These are phyloP conservation scores for Pythium rishiriense DNA, from an alignment of 352 stramenopile species.

Conservation along the genomic window DNA sequence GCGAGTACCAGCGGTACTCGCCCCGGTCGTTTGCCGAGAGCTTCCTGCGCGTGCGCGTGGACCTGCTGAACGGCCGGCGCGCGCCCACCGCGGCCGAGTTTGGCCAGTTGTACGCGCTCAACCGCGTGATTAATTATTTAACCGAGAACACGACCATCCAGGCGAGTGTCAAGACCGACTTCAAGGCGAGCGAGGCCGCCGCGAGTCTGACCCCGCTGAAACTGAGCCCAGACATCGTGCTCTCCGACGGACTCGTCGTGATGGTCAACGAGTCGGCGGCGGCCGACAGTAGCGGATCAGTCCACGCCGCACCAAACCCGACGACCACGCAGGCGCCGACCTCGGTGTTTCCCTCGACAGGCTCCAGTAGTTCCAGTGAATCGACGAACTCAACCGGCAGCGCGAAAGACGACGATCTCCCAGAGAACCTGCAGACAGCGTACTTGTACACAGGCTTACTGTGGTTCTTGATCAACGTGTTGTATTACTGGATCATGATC, in stretches of 20 bases:
- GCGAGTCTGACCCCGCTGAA: conserved; percentile 19
- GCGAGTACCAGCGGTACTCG: conserved; percentile 29
- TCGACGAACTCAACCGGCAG: not conserved
- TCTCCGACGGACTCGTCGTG: conserved; percentile 24
- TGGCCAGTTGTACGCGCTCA: conserved; percentile 32
- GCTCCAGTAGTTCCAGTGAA: not conserved
- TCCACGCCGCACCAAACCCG: not conserved
- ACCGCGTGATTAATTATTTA: conserved; percentile 33
- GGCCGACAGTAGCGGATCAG: not conserved
- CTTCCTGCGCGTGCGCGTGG: conserved; percentile 32
- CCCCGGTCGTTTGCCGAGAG: conserved; percentile 26
- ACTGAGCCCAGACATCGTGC: conserved; percentile 31
- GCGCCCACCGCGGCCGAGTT: conserved; percentile 28
- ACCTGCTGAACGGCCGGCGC: conserved; percentile 18
- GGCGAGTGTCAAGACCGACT: conserved; percentile 20
- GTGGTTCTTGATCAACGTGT: conserved; percentile 30
- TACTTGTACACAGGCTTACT: conserved; percentile 28
- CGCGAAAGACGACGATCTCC: conserved; percentile 6
- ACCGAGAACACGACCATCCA: conserved; percentile 32
- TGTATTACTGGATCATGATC: conserved; percentile 31
- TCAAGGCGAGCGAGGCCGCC: conserved; percentile 12
- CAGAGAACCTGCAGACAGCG: conserved; percentile 21
- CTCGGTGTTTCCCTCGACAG: not conserved
- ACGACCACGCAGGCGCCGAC: not conserved
- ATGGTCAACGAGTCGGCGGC: conserved; percentile 15